A percentile compares a stretch with the other conserved stretches of the same genome.
phyloP scores from a whole-genome alignment of 1,284 basidiomycete genomes.

The Cryptococcus depauperatus region DNA sequence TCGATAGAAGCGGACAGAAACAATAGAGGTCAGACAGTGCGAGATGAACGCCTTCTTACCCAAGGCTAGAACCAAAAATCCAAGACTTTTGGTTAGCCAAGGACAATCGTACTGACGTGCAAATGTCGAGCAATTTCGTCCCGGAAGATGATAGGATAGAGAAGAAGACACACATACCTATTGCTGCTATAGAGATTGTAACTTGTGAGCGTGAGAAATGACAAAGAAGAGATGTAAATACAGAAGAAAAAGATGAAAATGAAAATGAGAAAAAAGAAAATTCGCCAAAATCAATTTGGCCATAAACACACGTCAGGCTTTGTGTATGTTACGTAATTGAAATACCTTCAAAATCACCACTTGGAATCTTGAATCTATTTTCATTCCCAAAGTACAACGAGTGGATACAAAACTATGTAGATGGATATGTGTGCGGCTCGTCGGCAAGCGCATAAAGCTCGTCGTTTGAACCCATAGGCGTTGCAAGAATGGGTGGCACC shows the following conservation, averaged over 20 bases:
- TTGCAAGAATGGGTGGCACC: not conserved
- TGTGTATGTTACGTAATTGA: too few relatives aligned
- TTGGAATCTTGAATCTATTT: too few relatives aligned
- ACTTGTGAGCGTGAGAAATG: too few relatives aligned
- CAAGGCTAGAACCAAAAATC: not conserved
- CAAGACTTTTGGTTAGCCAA: conserved; percentile 1
- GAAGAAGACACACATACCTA: not conserved
- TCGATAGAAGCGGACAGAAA: not conserved
- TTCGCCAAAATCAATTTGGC: too few relatives aligned
- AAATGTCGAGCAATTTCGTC: conserved; percentile 36
- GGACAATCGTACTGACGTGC: conserved; percentile 37
- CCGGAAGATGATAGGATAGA: conserved; percentile 3
- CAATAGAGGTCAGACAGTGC: conserved; percentile 25
- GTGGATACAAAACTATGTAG: too few relatives aligned
- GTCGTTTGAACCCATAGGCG: too few relatives aligned
- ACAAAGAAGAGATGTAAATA: not conserved
- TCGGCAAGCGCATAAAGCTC: too few relatives aligned
- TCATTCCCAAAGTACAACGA: too few relatives aligned
- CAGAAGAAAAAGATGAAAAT: conserved; percentile 1
- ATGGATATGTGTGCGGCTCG: too few relatives aligned
- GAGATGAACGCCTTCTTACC: conserved; percentile 27
- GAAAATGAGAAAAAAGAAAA: not conserved
- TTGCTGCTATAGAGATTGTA: too few relatives aligned
- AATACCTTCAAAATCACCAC: too few relatives aligned
- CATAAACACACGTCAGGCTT: too few relatives aligned